Evolutionary conservation across 169 alveolate genomes (phyloP), one percentile per base, ranked within the genome.

Genomic region (Perkinsus chesapeaki): DNA sequence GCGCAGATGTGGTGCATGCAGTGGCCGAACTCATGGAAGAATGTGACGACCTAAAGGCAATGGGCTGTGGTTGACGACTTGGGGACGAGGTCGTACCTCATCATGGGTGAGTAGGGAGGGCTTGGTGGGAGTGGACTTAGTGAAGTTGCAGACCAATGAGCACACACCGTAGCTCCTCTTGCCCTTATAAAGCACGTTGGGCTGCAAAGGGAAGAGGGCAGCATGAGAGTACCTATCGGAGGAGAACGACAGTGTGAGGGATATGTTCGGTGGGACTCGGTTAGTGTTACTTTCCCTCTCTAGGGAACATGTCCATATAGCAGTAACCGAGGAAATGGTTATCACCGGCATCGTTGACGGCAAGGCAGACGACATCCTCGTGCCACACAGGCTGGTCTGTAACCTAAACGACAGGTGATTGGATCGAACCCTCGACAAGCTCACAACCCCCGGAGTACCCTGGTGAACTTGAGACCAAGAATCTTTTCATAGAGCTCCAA

Each of bases 1-100:
- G 94, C 91, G 47, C 94, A 93, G 92, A 93, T 39, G n/a, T 90
- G 91, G 39, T 93, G 94, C 94, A 93, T 93, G 93, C 82, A 72
- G 34, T 93, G 94, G n/a, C 94, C 94, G 92, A 93, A 93, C 48
- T 93, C 94, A 39, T 93, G 94, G 92, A 93, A 93, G 34, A 93
- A 93, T 1, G 94, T 93, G 73, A 91, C 94, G 34, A 93, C 82
- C 82, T 60, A 16, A 60, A 16, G 37, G 31, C 37, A 60, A 9
- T 34, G 82, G 23, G 23, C 82, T 1, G 36, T 16, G 12, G 82
- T 3, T 60, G 82, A 23, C 0, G 23, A 34, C 31, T 27, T 3
- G 7, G 23, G 27, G 1, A 23, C 3, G 36, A 23, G 27, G 3
- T 60, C 12, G 37, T 60, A 60, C 94, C 23, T 93, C 94, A 31